phyloP scores from a whole-genome alignment of 306 rosid species.

The Aeschynomene evenia region DNA sequence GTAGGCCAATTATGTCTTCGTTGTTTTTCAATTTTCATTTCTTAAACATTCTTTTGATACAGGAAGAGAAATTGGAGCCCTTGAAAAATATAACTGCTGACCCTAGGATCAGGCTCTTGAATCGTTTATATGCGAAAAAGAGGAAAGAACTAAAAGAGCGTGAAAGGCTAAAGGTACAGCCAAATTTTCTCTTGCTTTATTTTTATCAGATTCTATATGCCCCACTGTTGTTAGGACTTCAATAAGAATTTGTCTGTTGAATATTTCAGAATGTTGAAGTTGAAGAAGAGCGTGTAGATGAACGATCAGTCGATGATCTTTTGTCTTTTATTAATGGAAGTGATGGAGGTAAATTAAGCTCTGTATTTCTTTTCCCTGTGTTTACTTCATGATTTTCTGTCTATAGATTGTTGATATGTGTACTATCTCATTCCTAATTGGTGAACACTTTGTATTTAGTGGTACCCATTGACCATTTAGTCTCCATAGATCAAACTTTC shows the following conservation, averaged over 20 bases:
- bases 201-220: slow-evolving; percentile 20
- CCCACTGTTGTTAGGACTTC: neutral
- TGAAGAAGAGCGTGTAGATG: slow-evolving; percentile 81
- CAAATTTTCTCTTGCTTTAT: slow-evolving; percentile 34
- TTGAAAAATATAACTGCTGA: slow-evolving; percentile 82
- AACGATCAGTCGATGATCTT: slow-evolving; percentile 94
- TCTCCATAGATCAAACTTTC: no score
- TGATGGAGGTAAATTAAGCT: slow-evolving; percentile 61
- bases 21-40: slow-evolving; percentile 37
- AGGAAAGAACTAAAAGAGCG: slow-evolving; percentile 93
- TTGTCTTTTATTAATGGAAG: slow-evolving; percentile 92
- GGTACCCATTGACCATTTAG: neutral
- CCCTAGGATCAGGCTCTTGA: slow-evolving; percentile 95
- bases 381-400: neutral
- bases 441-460: slow-evolving; percentile 1
- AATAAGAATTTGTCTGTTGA: neutral
- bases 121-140: slow-evolving; percentile 92
- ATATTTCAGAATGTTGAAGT: slow-evolving; percentile 78
- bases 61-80: slow-evolving; percentile 99
- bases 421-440: slow-evolving; percentile 3
- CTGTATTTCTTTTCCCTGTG: neutral
- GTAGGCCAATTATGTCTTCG: slow-evolving; percentile 35
- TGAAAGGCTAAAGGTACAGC: slow-evolving; percentile 82
- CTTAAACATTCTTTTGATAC: slow-evolving; percentile 43
- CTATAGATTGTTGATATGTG: slow-evolving; percentile 17